A percentile compares a stretch with the other conserved stretches of the same genome.
These are phyloP conservation scores for Epipyxis sp. DNA, from an alignment of 108 stramenopile genomes.

Conservation along the genomic window DNA sequence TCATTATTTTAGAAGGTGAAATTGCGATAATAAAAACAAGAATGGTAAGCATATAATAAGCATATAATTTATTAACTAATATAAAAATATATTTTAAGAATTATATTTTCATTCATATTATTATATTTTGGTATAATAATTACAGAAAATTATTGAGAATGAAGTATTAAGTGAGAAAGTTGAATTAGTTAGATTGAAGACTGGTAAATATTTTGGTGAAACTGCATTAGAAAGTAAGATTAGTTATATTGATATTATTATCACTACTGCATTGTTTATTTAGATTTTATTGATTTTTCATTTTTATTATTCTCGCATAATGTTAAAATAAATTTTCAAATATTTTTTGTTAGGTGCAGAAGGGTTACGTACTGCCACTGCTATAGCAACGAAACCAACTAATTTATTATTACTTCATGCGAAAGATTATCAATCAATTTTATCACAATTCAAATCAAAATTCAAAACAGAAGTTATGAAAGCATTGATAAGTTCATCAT, in stretches of 20 bases:
- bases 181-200: neutral
- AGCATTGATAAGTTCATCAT: neutral
- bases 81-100: too few relatives aligned
- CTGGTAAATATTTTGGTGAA: constrained; percentile 6
- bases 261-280: too few relatives aligned
- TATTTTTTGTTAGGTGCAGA: too few relatives aligned
- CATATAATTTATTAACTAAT: too few relatives aligned
- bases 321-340: too few relatives aligned
- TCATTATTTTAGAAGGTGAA: constrained; percentile 11
- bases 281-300: too few relatives aligned
- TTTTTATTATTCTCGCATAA: too few relatives aligned
- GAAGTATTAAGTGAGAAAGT: constrained; percentile 14
- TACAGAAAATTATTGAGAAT: too few relatives aligned
- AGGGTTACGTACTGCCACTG: constrained; percentile 5
- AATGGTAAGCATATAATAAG: neutral
- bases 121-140: too few relatives aligned
- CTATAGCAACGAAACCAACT: neutral
- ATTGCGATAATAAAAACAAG: neutral
- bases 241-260: too few relatives aligned
- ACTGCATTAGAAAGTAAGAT: constrained; percentile 20
- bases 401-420: neutral
- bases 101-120: too few relatives aligned
- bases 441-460: neutral
- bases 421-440: neutral
- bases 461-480: neutral